Evolutionary conservation across 1,284 basidiomycete species (phyloP).

Genomic region (Blastosporella zonata): DNA sequence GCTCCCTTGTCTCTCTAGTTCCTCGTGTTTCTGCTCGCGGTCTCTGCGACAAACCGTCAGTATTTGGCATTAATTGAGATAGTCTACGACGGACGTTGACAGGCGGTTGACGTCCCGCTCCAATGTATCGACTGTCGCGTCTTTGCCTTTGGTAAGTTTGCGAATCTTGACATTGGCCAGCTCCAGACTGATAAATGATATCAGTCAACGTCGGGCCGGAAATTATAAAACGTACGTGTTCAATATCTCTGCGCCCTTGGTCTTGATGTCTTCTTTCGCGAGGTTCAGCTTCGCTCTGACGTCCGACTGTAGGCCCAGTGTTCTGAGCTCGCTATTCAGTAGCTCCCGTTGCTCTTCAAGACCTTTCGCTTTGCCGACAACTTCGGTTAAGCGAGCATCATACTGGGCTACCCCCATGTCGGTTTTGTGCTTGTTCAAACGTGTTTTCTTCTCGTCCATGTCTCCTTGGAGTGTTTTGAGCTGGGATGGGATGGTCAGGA

Average conservation of each 20-base stretch:
- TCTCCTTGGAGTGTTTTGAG: constrained; percentile 60
- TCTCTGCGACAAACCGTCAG: constrained; percentile 39
- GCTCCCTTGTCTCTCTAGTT: constrained; percentile 51
- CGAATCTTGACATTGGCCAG: constrained; percentile 60
- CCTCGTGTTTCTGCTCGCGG: constrained; percentile 61
- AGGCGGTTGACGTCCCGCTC: constrained; percentile 68
- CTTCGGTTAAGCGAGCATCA: constrained; percentile 68
- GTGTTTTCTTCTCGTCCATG: constrained; percentile 64
- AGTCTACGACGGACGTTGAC: constrained; percentile 45
- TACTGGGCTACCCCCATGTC: constrained; percentile 64
- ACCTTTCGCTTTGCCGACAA: constrained; percentile 48
- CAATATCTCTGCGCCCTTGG: constrained; percentile 63
- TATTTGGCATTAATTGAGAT: neutral
- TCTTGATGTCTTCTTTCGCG: constrained; percentile 67
- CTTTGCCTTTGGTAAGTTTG: constrained; percentile 53
- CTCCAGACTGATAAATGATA: constrained; percentile 47
- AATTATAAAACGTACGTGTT: constrained; percentile 46
- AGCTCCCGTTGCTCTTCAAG: constrained; percentile 74
- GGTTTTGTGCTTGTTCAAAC: constrained; percentile 53
- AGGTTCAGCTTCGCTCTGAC: constrained; percentile 79
- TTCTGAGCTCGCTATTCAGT: constrained; percentile 70
- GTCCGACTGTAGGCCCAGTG: constrained; percentile 80
- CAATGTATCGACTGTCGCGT: constrained; percentile 62
- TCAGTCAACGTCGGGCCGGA: constrained; percentile 1
- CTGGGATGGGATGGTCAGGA: constrained; percentile 54